These are phyloP conservation scores for Cladosporium austrohemisphaericum DNA, from an alignment of 2,329 filamentous ascomycete genomes.

Conservation along the genomic window DNA sequence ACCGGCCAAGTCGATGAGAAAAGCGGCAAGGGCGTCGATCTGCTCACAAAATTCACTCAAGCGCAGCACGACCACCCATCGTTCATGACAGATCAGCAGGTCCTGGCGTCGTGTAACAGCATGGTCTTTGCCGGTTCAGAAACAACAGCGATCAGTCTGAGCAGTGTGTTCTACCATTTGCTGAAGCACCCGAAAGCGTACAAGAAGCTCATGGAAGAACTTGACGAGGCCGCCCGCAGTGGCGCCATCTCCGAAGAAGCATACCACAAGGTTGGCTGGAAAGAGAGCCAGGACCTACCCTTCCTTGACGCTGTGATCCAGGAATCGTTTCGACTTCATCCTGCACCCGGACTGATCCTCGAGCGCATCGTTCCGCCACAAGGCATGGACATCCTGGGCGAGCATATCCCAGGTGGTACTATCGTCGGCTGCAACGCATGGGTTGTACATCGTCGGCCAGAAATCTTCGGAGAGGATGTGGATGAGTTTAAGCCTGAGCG, in stretches of 20 bases:
- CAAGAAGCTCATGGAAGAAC: conserved; percentile 55
- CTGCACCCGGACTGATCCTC: conserved; percentile 67
- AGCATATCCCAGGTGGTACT: conserved; percentile 63
- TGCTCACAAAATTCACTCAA: conserved; percentile 69
- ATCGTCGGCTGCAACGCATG: conserved; percentile 72
- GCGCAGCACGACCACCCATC: conserved; percentile 64
- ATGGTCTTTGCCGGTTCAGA: conserved; percentile 73
- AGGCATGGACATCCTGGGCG: conserved; percentile 61
- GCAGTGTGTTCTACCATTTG: conserved; percentile 69
- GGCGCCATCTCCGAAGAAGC: conserved; percentile 45
- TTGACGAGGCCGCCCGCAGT: conserved; percentile 55
- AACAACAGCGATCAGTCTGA: conserved; percentile 72
- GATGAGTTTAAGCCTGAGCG: conserved; percentile 66
- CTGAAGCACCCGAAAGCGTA: conserved; percentile 60
- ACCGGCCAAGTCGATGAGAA: conserved; percentile 36
- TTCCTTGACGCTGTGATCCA: conserved; percentile 78
- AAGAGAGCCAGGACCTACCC: conserved; percentile 64
- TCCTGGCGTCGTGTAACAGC: conserved; percentile 67
- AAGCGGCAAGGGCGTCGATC: conserved; percentile 49
- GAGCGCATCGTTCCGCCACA: conserved; percentile 67
- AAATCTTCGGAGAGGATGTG: conserved; percentile 65
- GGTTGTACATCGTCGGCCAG: conserved; percentile 65
- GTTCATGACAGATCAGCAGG: conserved; percentile 67
- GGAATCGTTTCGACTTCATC: conserved; percentile 73
- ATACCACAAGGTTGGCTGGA: conserved; percentile 63